Base-by-base conservation (phyloP, 352 stramenopile genomes). In the Thalassiosira hispida region DNA sequence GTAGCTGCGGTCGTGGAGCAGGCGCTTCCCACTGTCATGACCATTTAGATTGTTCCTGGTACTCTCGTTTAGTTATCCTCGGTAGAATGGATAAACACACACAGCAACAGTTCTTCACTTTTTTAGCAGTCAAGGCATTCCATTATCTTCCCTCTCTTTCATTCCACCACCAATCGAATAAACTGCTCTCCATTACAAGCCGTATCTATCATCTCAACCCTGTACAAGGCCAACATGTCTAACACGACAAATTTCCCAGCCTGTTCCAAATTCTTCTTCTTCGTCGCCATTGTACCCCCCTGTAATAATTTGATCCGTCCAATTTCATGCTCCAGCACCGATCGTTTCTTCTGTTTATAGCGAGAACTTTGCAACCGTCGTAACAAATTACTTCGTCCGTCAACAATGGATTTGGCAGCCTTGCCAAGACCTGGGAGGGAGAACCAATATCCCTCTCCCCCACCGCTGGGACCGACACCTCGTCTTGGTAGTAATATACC, bases 361-460 rank as follows among this genome's bases (percentile, higher is more conserved):
- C 63, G 57, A n/a, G 57, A 74, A 3, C 23, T 60, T 67, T 59
- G 25, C 23, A 84, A 56, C 40, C 67, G 62, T 25, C 60, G 38
- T 18, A 84, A 23, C 2, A 84, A 59, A 38, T 65, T 61, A 4
- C 51, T 18, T 8, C 77, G 57, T 4, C 71, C 77, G 55, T 73
- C 38, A 0, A 53, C 49, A 55, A 84, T 77, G 9, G 75, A 79
- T 59, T 78, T 78, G 7, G 68, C 52, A 29, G 68, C 62, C 16
- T 55, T 63, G 1, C 75, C 75, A 12, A 83, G 51, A 11, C 75
- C 75, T 14, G 75, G 75, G 0, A 83, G 56, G 27, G 59, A 69
- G 49, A 83, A 83, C 75, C 75, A 83, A 70, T 83, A 83, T 12
- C 67, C 59, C 14, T 77, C 73, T 52, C n/a, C 33, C 9, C 64